These are phyloP conservation scores for Penicillium cosmopolitanum DNA, from an alignment of 495 filamentous ascomycete genomes.

Conservation along the genomic window DNA sequence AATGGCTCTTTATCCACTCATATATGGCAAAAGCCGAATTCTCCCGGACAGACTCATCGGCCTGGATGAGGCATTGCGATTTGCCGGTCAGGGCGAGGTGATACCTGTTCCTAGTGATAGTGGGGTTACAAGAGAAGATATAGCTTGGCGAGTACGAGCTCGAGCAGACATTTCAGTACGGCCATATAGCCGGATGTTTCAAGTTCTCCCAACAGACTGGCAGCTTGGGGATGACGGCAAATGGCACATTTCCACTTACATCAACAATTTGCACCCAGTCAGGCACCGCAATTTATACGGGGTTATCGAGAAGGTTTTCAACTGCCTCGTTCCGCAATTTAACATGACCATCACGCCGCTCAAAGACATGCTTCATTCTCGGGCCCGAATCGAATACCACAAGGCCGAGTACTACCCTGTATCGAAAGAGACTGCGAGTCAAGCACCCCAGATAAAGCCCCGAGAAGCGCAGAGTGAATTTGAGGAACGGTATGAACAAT, in stretches of 20 bases:
- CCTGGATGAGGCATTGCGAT: constrained; percentile 29
- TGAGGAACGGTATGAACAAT: constrained; percentile 28
- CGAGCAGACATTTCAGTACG: constrained; percentile 33
- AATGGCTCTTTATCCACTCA: constrained; percentile 48
- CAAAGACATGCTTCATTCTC: constrained; percentile 39
- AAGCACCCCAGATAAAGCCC: constrained; percentile 22
- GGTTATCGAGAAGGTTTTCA: constrained; percentile 47
- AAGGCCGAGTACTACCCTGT: constrained; percentile 37
- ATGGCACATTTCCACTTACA: constrained; percentile 46
- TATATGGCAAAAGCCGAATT: constrained; percentile 43
- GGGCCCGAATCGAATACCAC: constrained; percentile 36
- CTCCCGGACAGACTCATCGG: constrained; percentile 31
- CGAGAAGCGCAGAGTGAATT: constrained; percentile 31
- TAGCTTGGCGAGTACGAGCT: constrained; percentile 45
- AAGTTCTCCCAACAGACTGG: constrained; percentile 45
- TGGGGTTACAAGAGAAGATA: constrained; percentile 38
- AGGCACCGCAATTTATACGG: constrained; percentile 37
- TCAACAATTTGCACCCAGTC: constrained; percentile 52
- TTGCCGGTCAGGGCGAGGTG: constrained; percentile 32
- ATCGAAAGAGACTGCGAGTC: constrained; percentile 19
- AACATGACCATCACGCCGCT: constrained; percentile 44
- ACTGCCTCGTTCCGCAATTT: constrained; percentile 45
- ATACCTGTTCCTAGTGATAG: constrained; percentile 32
- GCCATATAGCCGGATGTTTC: constrained; percentile 38
- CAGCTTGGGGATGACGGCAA: constrained; percentile 30